Evolutionary conservation across 1,139 yeast species (phyloP), one percentile per base, ranked within the genome.

Genomic region (Blastobotrys ciferrii): DNA sequence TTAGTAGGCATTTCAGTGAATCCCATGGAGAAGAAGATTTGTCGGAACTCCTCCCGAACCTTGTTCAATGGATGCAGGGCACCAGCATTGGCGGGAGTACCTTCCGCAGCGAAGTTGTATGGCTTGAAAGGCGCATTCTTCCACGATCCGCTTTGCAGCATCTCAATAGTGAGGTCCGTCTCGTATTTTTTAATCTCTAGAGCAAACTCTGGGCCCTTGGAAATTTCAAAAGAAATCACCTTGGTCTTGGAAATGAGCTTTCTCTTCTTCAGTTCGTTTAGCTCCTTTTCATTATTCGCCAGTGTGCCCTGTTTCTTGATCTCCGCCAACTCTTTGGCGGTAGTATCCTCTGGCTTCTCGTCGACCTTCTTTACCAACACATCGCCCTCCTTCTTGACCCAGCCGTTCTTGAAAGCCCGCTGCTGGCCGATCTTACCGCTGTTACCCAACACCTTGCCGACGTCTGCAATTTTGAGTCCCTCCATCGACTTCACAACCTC

Each of bases 1-100:
- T 91, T 91, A 17, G 98, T 85, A 53, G 98, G 97, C 99, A 92
- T 92, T 74, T 92, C 99, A 31, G 92, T 82, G 81, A 92, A 92
- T 9, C 99, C 99, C 89, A 92, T 82, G 40, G 94, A 82, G 73
- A 92, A 92, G 80, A 94, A 92, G 64, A 94, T 91, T 68, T 91
- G 96, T 74, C 98, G 81, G 72, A 92, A 94, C 70, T 94, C 98
- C 71, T 91, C 97, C 64, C 97, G 82, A 51, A 92, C 98, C 72
- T 92, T 92, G 74, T 82, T 88, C 64, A 92, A 77, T 32, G 99
- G 99, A 70, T 92, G 99, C 62, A 92, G 77, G 40, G 98, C 95
- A 65, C 99, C 99, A 20, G 95, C 80, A 42, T 73, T 75, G 46
- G 97, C 94, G 57, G 76, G 74, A 43, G 87, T 80, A 65, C 99